Evolutionary conservation across 495 filamentous ascomycete species (phyloP).

Genomic region (Opeltia flavorubescens): DNA sequence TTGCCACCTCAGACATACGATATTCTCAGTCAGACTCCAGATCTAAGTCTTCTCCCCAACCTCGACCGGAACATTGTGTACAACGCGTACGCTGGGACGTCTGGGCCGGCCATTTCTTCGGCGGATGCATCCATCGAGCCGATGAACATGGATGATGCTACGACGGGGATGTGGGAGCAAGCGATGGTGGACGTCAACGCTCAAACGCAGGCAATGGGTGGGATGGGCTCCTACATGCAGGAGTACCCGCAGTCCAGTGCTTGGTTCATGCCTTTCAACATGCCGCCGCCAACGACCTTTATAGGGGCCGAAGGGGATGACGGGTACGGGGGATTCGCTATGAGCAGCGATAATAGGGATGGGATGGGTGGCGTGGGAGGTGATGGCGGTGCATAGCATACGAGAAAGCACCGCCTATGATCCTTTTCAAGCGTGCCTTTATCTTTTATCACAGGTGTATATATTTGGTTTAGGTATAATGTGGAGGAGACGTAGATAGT

Average conservation of each 20-base stretch:
- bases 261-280: slow-evolving; percentile 94
- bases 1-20: slow-evolving; percentile 16
- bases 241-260: slow-evolving; percentile 42
- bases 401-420: no score
- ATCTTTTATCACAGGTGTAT: no score
- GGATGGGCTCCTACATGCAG: slow-evolving; percentile 3
- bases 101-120: slow-evolving; percentile 28
- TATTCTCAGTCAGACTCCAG: slow-evolving; percentile 26
- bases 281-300: slow-evolving; percentile 55
- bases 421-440: no score
- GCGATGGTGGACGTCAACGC: background rate
- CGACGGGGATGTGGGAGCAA: slow-evolving; percentile 1
- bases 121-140: slow-evolving; percentile 12
- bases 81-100: slow-evolving; percentile 53
- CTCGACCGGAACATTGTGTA: slow-evolving; percentile 69
- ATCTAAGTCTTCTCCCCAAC: slow-evolving; percentile 37
- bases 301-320: slow-evolving; percentile 26
- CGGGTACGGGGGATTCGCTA: background rate
- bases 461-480: no score
- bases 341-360: background rate
- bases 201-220: slow-evolving; percentile 3
- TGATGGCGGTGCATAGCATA: no score
- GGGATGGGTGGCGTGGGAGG: no score
- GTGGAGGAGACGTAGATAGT: no score
- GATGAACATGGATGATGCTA: slow-evolving; percentile 5